phyloP scores from a whole-genome alignment of 2,329 filamentous ascomycete genomes.

The Colletotrichum chrysophilum region DNA sequence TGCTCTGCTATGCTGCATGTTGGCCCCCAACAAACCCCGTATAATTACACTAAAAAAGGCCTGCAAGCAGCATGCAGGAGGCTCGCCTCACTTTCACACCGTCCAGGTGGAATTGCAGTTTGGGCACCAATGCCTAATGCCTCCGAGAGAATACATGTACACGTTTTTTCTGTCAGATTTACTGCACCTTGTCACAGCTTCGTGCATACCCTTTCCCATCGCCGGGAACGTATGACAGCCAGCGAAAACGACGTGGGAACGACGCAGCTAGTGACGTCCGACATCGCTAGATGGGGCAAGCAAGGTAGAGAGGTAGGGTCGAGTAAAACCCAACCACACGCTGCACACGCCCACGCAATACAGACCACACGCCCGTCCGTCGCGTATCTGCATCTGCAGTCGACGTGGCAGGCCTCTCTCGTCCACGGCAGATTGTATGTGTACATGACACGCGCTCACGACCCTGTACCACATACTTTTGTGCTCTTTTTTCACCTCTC shows the following conservation, averaged over 20 bases:
- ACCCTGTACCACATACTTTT: not conserved
- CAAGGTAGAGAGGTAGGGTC: not conserved
- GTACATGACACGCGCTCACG: not conserved
- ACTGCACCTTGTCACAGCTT: not conserved
- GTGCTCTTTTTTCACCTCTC: not conserved
- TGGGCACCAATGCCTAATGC: constrained; percentile 22
- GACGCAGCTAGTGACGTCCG: constrained; percentile 19
- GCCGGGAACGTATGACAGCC: not conserved
- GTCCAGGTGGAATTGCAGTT: not conserved
- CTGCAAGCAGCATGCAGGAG: constrained; percentile 1
- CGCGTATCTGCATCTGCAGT: constrained; percentile 20
- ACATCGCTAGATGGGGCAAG: constrained; percentile 8
- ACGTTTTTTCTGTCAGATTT: not conserved
- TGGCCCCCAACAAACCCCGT: not conserved
- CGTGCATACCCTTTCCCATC: not conserved
- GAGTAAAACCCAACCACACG: not conserved
- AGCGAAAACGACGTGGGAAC: not conserved
- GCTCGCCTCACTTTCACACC: constrained; percentile 14
- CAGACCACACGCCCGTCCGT: not conserved
- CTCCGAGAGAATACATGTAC: not conserved
- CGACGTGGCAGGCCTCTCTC: constrained; percentile 16
- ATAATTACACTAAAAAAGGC: not conserved
- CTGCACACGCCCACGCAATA: constrained; percentile 5
- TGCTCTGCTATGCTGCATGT: not conserved
- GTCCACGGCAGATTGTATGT: not conserved